These are phyloP conservation scores for Naganishia vaughanmartiniae DNA, from an alignment of 768 basidiomycete species.

Conservation along the genomic window DNA sequence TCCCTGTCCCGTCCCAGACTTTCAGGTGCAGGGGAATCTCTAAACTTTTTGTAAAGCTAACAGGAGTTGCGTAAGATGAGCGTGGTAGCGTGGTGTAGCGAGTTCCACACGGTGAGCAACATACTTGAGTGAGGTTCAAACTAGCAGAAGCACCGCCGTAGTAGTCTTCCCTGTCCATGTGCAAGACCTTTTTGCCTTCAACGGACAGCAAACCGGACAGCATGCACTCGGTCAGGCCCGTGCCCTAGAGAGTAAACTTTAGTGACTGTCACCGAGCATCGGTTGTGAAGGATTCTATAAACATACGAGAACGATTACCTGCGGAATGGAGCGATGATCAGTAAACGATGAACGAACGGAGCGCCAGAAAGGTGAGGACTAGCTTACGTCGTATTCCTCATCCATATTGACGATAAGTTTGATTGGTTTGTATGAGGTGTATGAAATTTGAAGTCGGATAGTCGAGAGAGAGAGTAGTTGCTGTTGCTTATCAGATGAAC, in stretches of 20 bases:
- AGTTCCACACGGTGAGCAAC: slow-evolving; percentile 35
- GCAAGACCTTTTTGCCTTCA: slow-evolving; percentile 98
- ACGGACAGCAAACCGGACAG: slow-evolving; percentile 97
- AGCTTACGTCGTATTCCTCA: slow-evolving; percentile 91
- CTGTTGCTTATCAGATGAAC: too few species aligned
- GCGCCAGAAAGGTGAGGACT: not conserved
- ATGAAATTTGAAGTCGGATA: too few species aligned
- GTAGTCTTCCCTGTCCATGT: slow-evolving; percentile 83
- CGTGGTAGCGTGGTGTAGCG: not conserved
- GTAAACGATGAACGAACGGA: slow-evolving; percentile 13
- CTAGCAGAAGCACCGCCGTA: slow-evolving; percentile 97
- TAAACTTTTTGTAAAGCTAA: slow-evolving; percentile 94
- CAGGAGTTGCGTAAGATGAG: not conserved
- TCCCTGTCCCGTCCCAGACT: slow-evolving; percentile 94
- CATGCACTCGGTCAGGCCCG: slow-evolving; percentile 97
- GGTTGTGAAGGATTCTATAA: not conserved
- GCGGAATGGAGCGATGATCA: not conserved
- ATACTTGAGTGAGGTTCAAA: slow-evolving; percentile 94
- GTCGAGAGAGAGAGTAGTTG: too few species aligned
- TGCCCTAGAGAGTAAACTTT: slow-evolving; percentile 93
- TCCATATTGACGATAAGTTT: slow-evolving; percentile 65
- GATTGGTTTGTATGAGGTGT: too few species aligned
- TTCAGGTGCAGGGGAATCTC: slow-evolving; percentile 69
- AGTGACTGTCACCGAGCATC: slow-evolving; percentile 39
- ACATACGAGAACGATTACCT: slow-evolving; percentile 51